Conservation (phyloP, 2,329 filamentous ascomycete genomes). For the Aureobasidium sp. region DNA sequence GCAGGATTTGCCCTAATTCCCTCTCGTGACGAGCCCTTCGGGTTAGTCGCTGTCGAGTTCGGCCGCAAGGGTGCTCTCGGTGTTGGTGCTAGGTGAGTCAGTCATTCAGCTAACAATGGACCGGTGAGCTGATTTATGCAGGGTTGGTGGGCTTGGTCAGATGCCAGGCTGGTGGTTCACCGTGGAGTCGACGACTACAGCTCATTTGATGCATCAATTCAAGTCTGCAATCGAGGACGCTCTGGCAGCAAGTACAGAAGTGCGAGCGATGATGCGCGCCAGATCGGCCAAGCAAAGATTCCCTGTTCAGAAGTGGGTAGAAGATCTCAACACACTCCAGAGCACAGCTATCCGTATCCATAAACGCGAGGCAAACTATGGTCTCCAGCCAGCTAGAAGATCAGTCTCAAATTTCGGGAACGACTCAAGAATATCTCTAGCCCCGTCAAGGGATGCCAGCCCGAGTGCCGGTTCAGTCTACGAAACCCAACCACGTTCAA, state of each 20-base stretch:
- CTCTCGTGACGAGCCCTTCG: constrained; percentile 57
- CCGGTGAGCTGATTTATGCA: too few relatives aligned
- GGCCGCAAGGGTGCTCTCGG: constrained; percentile 61
- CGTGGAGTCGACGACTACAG: constrained; percentile 57
- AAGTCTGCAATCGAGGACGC: constrained; percentile 57
- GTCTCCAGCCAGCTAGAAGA: constrained; percentile 36
- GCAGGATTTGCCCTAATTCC: constrained; percentile 63
- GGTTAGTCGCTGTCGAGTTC: constrained; percentile 62
- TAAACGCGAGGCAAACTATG: constrained; percentile 26
- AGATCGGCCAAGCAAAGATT: constrained; percentile 59
- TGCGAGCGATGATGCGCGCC: constrained; percentile 56
- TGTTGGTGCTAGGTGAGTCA: constrained; percentile 44
- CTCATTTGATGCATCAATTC: constrained; percentile 59
- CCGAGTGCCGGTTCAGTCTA: background rate
- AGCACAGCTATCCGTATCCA: constrained; percentile 52
- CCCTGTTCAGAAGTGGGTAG: constrained; percentile 60
- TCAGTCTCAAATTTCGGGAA: constrained; percentile 33
- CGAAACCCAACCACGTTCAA: background rate
- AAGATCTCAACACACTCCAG: constrained; percentile 56
- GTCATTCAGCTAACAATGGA: too few relatives aligned
- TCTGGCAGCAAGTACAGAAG: constrained; percentile 49
- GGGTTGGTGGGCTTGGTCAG: constrained; percentile 59
- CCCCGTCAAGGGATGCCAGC: background rate
- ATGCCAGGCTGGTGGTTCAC: constrained; percentile 60
- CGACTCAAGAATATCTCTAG: background rate